Conservation (phyloP, 805 yeast genomes). For the Candida verbasci region DNA sequence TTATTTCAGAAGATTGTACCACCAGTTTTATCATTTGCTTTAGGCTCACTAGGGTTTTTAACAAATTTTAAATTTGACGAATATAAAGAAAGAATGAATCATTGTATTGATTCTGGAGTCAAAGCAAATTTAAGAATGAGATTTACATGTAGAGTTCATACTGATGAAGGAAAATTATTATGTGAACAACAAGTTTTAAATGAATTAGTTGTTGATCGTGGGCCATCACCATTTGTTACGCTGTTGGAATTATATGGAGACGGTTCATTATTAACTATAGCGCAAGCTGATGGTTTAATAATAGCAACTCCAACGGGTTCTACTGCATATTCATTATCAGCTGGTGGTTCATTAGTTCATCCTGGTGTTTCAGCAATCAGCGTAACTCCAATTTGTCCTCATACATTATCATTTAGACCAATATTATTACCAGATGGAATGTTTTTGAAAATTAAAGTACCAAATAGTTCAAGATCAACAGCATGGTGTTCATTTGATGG, state of each 20-base stretch:
- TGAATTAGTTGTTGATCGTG: conserved; percentile 88
- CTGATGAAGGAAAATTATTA: conserved; percentile 48
- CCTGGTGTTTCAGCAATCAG: conserved; percentile 91
- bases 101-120: conserved; percentile 66
- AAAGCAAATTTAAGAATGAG: conserved; percentile 79
- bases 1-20: conserved; percentile 44
- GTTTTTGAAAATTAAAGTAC: conserved; percentile 77
- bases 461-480: conserved; percentile 71
- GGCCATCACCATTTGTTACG: conserved; percentile 90
- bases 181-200: conserved; percentile 77
- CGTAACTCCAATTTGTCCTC: conserved; percentile 96
- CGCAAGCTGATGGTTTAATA: conserved; percentile 92
- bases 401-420: conserved; percentile 89
- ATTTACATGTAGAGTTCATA: conserved; percentile 70
- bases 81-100: conserved; percentile 54
- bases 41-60: conserved; percentile 42
- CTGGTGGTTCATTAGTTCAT: conserved; percentile 93
- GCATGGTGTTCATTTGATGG: conserved; percentile 99
- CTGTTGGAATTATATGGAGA: conserved; percentile 88
- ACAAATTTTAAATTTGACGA: conserved; percentile 81
- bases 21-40: conserved; percentile 41
- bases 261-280: conserved; percentile 76
- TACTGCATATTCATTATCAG: conserved; percentile 91
- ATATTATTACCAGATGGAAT: conserved; percentile 91
- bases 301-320: conserved; percentile 95